A percentile compares a stretch with the other conserved stretches of the same genome.
Conservation (phyloP, 768 basidiomycete genomes). For the Russula virescens region DNA sequence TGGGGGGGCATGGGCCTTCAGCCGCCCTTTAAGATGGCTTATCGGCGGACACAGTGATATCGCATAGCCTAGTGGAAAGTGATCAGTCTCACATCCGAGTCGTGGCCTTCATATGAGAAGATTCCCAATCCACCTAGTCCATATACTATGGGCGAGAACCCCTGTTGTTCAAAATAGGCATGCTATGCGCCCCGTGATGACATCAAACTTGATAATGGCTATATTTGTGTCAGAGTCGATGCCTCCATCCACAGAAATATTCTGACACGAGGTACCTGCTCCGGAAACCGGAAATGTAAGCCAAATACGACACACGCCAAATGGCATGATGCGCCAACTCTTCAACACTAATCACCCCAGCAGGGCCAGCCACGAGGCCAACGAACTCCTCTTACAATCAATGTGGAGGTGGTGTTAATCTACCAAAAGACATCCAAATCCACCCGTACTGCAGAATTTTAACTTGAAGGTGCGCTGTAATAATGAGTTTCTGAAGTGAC, state of each 20-base stretch:
- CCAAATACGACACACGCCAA: not conserved
- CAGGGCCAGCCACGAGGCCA: constrained; percentile 35
- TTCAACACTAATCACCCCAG: constrained; percentile 38
- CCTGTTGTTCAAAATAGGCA: constrained; percentile 23
- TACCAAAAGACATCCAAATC: constrained; percentile 33
- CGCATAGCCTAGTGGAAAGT: not conserved
- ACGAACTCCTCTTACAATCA: constrained; percentile 28
- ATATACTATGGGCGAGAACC: constrained; percentile 31
- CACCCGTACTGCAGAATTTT: constrained; percentile 30
- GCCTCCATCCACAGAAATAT: constrained; percentile 34
- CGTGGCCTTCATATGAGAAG: constrained; percentile 36
- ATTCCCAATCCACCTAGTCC: constrained; percentile 42
- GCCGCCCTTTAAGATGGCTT: constrained; percentile 39
- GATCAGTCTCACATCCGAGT: constrained; percentile 30
- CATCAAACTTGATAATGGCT: constrained; percentile 33
- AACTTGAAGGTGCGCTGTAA: no score
- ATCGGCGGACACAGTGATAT: not conserved
- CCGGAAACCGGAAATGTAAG: not conserved
- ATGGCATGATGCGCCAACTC: constrained; percentile 37
- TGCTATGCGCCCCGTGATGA: constrained; percentile 32
- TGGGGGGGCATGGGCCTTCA: no score
- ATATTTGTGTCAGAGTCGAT: constrained; percentile 29
- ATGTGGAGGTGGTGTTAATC: constrained; percentile 33
- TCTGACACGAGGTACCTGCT: constrained; percentile 38
- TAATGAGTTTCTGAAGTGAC: no score